Evolutionary conservation across 345 rosid genomes (phyloP).

Genomic region (Eucalyptus tenuipes): DNA sequence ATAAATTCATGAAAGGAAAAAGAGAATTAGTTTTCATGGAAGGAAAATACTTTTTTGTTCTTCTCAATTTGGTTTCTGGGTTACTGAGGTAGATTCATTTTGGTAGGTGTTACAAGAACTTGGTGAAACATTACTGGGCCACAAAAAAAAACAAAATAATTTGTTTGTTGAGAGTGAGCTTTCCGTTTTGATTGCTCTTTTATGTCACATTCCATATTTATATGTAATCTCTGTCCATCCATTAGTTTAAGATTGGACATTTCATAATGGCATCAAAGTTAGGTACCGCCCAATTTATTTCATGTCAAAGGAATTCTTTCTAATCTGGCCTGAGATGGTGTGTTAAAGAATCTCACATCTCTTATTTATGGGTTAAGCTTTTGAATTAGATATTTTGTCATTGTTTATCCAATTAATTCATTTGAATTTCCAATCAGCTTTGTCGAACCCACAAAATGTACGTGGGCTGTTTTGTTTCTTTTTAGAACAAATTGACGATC

Average conservation of each 20-base stretch:
- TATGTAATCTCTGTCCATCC: fast-evolving
- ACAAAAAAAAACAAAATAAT: background rate
- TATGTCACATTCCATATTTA: background rate
- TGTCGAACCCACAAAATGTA: background rate
- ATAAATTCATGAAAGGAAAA: background rate
- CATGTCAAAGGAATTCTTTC: background rate
- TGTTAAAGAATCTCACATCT: background rate
- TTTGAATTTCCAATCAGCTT: background rate
- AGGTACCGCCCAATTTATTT: fast-evolving
- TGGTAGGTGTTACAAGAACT: background rate
- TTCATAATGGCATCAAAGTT: background rate
- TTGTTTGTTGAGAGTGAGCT: background rate
- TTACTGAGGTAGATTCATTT: background rate
- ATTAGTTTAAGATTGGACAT: fast-evolving
- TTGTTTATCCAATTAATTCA: background rate
- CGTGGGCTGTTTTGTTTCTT: background rate
- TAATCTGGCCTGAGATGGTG: background rate
- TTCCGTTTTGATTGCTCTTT: background rate
- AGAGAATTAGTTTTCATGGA: background rate
- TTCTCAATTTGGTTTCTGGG: background rate
- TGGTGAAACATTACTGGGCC: background rate
- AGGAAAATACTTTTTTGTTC: background rate
- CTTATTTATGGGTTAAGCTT: background rate
- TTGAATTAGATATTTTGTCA: fast-evolving
- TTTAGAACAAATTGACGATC: background rate